phyloP scores from a whole-genome alignment of 345 rosid genomes.

The Cardiospermum halicacabum region DNA sequence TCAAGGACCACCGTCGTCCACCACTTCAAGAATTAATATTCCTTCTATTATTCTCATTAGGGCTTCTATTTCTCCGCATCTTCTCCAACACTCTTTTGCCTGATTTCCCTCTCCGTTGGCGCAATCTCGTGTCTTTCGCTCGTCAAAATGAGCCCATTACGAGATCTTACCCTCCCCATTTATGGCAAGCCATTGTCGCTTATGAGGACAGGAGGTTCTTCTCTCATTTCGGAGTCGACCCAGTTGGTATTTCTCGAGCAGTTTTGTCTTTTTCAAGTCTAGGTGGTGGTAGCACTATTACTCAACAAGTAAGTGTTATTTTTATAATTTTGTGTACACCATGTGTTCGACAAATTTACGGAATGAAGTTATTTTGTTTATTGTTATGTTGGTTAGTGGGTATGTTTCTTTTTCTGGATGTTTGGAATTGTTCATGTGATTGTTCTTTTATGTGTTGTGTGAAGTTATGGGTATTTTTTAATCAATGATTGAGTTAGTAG shows the following conservation, averaged over 20 bases:
- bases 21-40: conserved; percentile 1
- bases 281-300: conserved; percentile 28
- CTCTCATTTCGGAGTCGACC: conserved; percentile 23
- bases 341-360: conserved; percentile 24
- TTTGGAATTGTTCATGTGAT: not conserved
- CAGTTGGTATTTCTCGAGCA: conserved; percentile 22
- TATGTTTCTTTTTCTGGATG: not conserved
- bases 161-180: conserved; percentile 19
- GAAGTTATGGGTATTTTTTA: not conserved
- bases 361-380: conserved; percentile 14
- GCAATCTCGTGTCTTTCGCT: conserved; percentile 16
- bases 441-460: not conserved
- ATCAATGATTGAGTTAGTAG: conserved; percentile 14
- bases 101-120: conserved; percentile 22
- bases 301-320: conserved; percentile 22
- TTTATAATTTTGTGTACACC: not conserved
- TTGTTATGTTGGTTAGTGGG: not conserved
- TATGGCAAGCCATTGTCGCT: conserved; percentile 29
- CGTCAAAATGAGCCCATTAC: conserved; percentile 19
- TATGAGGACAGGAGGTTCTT: conserved; percentile 28
- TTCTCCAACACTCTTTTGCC: conserved; percentile 15
- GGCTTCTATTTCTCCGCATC: conserved; percentile 17
- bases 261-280: conserved; percentile 20
- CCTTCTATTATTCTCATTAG: conserved; percentile 10
- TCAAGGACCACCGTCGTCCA: not conserved